These are phyloP conservation scores for Cercospora sp. DNA, from an alignment of 2,329 filamentous ascomycete species.

Conservation along the genomic window DNA sequence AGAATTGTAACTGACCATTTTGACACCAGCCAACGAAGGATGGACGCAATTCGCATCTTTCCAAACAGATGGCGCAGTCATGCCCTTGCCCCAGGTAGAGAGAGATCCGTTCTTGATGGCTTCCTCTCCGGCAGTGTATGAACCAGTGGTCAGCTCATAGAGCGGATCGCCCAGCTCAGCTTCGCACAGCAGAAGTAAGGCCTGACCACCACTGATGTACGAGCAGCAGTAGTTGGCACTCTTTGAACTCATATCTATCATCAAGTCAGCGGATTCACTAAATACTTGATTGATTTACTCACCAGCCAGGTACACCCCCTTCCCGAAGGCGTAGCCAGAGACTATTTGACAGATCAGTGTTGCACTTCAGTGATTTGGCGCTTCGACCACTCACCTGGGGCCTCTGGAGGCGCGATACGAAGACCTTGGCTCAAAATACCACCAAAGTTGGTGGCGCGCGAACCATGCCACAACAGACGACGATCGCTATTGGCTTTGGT, in stretches of 20 bases:
- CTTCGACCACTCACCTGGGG: conserved; percentile 55
- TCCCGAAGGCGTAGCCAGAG: conserved; percentile 69
- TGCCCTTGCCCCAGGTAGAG: conserved; percentile 71
- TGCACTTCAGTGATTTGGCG: conserved; percentile 58
- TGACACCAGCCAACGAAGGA: conserved; percentile 63
- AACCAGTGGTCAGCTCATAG: conserved; percentile 59
- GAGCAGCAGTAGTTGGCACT: conserved; percentile 72
- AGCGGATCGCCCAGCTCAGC: conserved; percentile 78
- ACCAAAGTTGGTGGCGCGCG: conserved; percentile 77
- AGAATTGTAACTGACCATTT: conserved; percentile 58
- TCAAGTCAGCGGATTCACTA: background rate
- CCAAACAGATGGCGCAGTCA: conserved; percentile 66
- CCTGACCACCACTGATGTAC: conserved; percentile 55
- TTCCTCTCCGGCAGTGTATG: conserved; percentile 63
- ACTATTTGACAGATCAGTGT: background rate
- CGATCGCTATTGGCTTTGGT: conserved; percentile 63
- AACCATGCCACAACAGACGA: conserved; percentile 84
- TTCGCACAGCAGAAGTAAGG: conserved; percentile 78
- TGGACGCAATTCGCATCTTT: conserved; percentile 72
- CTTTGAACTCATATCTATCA: conserved; percentile 71
- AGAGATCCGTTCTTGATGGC: conserved; percentile 61
- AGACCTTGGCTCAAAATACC: conserved; percentile 86
- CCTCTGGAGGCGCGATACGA: conserved; percentile 84
- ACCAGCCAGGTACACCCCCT: conserved; percentile 85
- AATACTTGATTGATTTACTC: conserved; percentile 48